Conservation (phyloP, 1,284 basidiomycete genomes). For the Cryptococcus maquisensis region DNA sequence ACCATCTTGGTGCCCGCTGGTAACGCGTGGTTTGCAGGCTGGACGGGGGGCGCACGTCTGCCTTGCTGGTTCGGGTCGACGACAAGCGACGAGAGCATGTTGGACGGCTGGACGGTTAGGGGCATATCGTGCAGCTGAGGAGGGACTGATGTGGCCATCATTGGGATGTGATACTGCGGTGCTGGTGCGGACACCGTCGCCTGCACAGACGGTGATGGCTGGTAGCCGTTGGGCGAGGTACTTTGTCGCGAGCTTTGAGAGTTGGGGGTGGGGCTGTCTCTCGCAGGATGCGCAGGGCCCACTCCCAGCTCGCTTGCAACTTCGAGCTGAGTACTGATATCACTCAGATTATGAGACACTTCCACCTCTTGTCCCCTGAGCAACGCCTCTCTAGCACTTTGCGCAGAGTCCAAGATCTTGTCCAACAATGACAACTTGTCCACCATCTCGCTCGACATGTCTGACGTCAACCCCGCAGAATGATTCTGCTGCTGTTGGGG, state of each 20-base stretch:
- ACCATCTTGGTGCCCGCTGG: background rate
- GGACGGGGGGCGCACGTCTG: background rate
- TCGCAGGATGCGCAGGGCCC: slow-evolving; percentile 30
- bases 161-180: slow-evolving; percentile 1
- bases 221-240: slow-evolving; percentile 29
- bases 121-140: slow-evolving; percentile 3
- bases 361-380: slow-evolving; percentile 35
- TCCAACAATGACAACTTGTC: slow-evolving; percentile 39
- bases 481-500: background rate
- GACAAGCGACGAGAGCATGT: slow-evolving; percentile 32
- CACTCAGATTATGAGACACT: slow-evolving; percentile 34
- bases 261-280: slow-evolving; percentile 25
- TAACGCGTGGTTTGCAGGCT: background rate
- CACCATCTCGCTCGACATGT: slow-evolving; percentile 25
- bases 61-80: slow-evolving; percentile 15
- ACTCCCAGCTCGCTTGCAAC: slow-evolving; percentile 39
- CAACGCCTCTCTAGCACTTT: slow-evolving; percentile 37
- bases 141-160: slow-evolving; percentile 6
- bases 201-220: slow-evolving; percentile 9
- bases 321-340: slow-evolving; percentile 41
- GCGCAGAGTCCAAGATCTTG: slow-evolving; percentile 38
- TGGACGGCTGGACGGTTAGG: slow-evolving; percentile 5
- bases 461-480: slow-evolving; percentile 8
- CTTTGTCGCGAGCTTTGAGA: slow-evolving; percentile 10
- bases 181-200: background rate